Percentiles rank a stretch among this genome's conserved stretches.
These are phyloP conservation scores for Cutaneotrichosporon sp. DNA, from an alignment of 1,284 basidiomycete species.

Conservation along the genomic window DNA sequence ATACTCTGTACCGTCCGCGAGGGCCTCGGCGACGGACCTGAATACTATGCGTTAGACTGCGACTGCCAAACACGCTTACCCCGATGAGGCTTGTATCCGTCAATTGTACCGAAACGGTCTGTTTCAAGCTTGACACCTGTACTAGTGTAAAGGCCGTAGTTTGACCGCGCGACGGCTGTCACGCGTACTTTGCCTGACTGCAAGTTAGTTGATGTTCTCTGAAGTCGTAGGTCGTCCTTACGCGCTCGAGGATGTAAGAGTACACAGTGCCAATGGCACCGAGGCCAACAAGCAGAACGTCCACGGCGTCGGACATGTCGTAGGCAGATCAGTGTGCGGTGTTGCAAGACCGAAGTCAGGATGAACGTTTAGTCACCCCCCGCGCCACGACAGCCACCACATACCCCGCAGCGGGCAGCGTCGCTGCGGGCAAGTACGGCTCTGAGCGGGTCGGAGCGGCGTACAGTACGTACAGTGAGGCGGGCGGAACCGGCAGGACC, in stretches of 20 bases:
- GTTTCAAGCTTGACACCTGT: conserved; percentile 57
- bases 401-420: no score
- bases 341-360: no score
- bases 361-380: no score
- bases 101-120: conserved; percentile 57
- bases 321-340: not conserved
- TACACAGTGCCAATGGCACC: conserved; percentile 55
- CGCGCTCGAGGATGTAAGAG: conserved; percentile 58
- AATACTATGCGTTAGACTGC: conserved; percentile 51
- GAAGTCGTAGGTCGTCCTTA: not conserved
- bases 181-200: conserved; percentile 59
- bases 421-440: no score
- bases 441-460: no score
- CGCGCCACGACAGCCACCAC: no score
- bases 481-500: no score
- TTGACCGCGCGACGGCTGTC: conserved; percentile 68
- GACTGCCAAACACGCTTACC: conserved; percentile 41
- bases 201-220: not conserved
- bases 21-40: conserved; percentile 56
- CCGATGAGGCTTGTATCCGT: conserved; percentile 60
- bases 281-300: conserved; percentile 51
- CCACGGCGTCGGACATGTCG: conserved; percentile 17
- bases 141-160: conserved; percentile 57
- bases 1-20: conserved; percentile 55
- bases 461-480: no score